Evolutionary conservation across 139 green algal genomes (phyloP).

Genomic region (Ettlia oleoabundans): DNA sequence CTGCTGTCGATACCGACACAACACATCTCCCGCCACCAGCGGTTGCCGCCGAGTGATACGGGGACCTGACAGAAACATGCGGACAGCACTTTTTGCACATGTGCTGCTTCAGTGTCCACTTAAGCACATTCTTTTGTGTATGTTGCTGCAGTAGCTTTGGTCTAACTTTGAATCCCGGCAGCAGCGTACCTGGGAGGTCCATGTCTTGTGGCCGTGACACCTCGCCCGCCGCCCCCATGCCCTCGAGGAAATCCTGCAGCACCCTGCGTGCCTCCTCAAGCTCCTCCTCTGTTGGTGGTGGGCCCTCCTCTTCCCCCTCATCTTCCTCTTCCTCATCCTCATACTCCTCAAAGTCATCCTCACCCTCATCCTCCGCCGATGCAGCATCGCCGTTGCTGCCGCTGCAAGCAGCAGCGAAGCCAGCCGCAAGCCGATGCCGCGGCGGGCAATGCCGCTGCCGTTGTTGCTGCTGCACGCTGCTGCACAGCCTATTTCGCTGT

Average conservation of each 20-base stretch:
- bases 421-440: not conserved
- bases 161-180: too few species aligned
- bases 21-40: too few species aligned
- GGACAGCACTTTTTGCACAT: too few species aligned
- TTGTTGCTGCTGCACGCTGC: too few species aligned
- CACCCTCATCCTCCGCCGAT: not conserved
- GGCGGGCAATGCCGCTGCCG: not conserved
- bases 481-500: not conserved
- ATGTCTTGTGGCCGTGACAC: not conserved
- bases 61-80: too few species aligned
- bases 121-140: too few species aligned
- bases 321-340: not conserved
- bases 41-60: too few species aligned
- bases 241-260: constrained; percentile 15
- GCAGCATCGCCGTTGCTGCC: not conserved
- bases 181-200: too few species aligned
- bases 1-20: too few species aligned
- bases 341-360: not conserved
- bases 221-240: constrained; percentile 5
- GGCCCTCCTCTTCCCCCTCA: not conserved
- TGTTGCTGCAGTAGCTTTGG: too few species aligned
- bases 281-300: not conserved
- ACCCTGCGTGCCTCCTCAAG: not conserved
- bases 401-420: not conserved
- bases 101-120: too few species aligned